phyloP scores from a whole-genome alignment of 2,329 filamentous ascomycete species.

The Daldinia sp. region DNA sequence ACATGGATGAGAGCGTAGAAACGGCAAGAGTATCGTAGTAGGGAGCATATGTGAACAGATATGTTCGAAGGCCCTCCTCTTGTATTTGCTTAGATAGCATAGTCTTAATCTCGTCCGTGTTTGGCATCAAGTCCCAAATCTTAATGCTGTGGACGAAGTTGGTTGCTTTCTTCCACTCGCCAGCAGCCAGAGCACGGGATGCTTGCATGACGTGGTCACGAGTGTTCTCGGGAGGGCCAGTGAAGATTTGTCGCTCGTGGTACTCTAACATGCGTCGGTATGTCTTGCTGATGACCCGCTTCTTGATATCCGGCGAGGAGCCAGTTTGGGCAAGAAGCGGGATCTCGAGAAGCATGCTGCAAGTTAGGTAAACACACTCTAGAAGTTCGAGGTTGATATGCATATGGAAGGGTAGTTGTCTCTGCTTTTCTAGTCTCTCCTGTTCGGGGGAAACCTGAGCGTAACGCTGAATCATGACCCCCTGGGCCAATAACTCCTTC shows the following conservation, averaged over 20 bases:
- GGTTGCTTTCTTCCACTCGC: conserved; percentile 98
- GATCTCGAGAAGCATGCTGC: conserved; percentile 99
- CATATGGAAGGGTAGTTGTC: conserved; percentile 99
- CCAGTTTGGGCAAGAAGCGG: conserved; percentile 95
- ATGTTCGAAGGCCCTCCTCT: conserved; percentile 96
- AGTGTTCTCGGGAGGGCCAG: conserved; percentile 97
- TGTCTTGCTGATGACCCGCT: conserved; percentile 98
- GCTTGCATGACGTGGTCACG: conserved; percentile 99
- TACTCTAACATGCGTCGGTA: conserved; percentile 99
- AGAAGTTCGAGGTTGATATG: conserved; percentile 99
- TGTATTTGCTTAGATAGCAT: conserved; percentile 99
- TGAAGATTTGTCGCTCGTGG: conserved; percentile 99
- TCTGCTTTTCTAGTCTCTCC: conserved; percentile 94
- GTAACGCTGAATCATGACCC: conserved; percentile 97
- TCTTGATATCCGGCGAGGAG: conserved; percentile 95
- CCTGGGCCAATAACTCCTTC: conserved; percentile 97
- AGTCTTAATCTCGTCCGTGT: conserved; percentile 89
- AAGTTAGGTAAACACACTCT: conserved; percentile 98
- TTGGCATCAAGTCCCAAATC: conserved; percentile 98
- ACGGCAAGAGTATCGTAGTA: conserved; percentile 98
- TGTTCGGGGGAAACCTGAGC: conserved; percentile 97
- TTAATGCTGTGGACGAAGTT: conserved; percentile 97
- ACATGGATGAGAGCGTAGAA: conserved; percentile 87
- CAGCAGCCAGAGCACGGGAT: conserved; percentile 93
- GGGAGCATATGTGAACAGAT: conserved; percentile 98